Percentiles rank a stretch among this genome's conserved stretches.
Conservation (phyloP, 2,329 filamentous ascomycete genomes). For the Cladosporium velox region DNA sequence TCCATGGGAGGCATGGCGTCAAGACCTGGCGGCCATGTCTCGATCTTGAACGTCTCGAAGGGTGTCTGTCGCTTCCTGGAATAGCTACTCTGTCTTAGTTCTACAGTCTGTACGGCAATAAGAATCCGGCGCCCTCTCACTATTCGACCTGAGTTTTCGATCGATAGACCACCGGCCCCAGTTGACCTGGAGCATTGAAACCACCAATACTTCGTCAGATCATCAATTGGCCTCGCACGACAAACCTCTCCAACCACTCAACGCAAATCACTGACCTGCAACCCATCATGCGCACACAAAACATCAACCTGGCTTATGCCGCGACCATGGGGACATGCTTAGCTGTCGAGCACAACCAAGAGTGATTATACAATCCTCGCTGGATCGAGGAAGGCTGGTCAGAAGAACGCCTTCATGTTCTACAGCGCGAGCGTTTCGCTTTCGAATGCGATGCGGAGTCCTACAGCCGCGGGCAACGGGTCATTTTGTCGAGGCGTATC, state of each 20-base stretch:
- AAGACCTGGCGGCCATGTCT: not conserved
- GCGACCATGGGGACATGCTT: not conserved
- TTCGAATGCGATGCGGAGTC: not conserved
- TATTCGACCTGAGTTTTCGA: not conserved
- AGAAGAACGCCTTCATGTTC: not conserved
- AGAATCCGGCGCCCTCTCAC: not conserved
- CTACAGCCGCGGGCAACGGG: not conserved
- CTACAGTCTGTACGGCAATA: not conserved
- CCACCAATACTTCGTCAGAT: not conserved
- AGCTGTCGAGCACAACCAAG: not conserved
- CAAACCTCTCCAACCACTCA: not conserved
- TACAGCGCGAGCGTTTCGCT: not conserved
- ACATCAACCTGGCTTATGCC: not conserved
- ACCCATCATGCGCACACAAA: not conserved
- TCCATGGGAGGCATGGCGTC: not conserved
- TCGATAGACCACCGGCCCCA: not conserved
- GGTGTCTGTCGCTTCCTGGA: not conserved
- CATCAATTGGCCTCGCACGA: not conserved
- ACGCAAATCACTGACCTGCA: not conserved
- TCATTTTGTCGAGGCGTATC: not conserved
- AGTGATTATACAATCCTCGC: not conserved
- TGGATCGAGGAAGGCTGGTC: slow-evolving; percentile 1
- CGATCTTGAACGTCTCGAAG: not conserved
- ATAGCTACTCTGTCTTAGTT: not conserved
- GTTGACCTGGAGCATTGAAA: not conserved